Evolutionary conservation across 257 asterid species (phyloP).

Genomic region (Nicotiana attenuata): DNA sequence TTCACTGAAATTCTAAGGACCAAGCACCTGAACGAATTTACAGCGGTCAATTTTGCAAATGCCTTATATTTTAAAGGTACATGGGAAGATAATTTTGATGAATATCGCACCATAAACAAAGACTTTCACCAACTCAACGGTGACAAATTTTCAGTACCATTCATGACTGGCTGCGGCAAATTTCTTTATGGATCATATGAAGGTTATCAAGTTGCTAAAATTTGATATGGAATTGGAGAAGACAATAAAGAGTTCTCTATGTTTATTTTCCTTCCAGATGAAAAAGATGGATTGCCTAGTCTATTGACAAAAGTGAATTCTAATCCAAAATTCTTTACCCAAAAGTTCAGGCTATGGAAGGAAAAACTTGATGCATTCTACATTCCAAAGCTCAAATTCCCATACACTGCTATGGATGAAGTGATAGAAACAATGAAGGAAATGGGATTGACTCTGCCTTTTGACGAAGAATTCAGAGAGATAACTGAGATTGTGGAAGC

Average conservation of each 20-base stretch:
- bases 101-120: neutral
- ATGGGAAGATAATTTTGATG: neutral
- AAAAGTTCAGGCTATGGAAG: neutral
- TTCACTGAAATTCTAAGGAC: neutral
- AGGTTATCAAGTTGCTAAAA: conserved; percentile 15
- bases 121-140: conserved; percentile 16
- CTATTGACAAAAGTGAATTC: conserved; percentile 1
- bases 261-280: conserved; percentile 16
- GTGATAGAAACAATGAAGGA: neutral
- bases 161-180: conserved; percentile 12
- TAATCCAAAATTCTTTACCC: neutral
- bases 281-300: conserved; percentile 7
- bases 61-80: conserved; percentile 18
- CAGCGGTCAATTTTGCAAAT: neutral
- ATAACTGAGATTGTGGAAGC: neutral
- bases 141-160: conserved; percentile 5
- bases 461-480: neutral
- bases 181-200: conserved; percentile 1
- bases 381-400: conserved; percentile 23
- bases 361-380: neutral
- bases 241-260: neutral
- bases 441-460: conserved; percentile 9
- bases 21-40: neutral
- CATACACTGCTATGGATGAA: neutral
- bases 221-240: neutral